These are phyloP conservation scores for Suillus clintonianus DNA, from an alignment of 768 basidiomycete species.

Conservation along the genomic window DNA sequence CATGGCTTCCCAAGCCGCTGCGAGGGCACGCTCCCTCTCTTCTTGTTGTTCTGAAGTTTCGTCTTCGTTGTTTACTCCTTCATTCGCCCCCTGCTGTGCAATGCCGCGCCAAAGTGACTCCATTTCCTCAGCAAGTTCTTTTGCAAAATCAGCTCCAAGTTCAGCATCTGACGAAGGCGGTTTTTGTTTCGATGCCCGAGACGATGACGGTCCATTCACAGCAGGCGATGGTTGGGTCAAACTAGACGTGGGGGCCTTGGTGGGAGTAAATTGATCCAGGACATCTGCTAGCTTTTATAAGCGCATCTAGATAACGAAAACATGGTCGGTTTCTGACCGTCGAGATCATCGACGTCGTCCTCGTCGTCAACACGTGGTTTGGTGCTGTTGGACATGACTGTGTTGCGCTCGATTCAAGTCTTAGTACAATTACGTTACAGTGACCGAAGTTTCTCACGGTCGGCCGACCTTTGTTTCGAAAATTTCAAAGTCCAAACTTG, in stretches of 20 bases:
- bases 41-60: conserved; percentile 9
- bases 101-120: conserved; percentile 41
- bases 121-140: conserved; percentile 46
- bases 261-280: conserved; percentile 44
- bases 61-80: conserved; percentile 12
- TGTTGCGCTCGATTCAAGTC: not conserved
- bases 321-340: conserved; percentile 32
- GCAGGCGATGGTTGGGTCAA: conserved; percentile 7
- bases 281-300: conserved; percentile 40
- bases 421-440: not conserved
- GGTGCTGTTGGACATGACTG: conserved; percentile 13
- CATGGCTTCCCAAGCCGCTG: conserved; percentile 73
- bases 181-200: conserved; percentile 18
- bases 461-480: no score
- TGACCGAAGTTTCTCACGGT: not conserved
- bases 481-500: no score
- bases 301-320: not conserved
- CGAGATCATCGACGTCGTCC: conserved; percentile 43
- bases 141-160: conserved; percentile 35
- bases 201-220: conserved; percentile 16
- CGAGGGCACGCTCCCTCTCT: conserved; percentile 42
- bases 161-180: conserved; percentile 6
- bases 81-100: conserved; percentile 11
- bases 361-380: conserved; percentile 33
- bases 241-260: conserved; percentile 17